Conservation (phyloP, 139 green algal species). For the Protoeuglena noctilucae region DNA sequence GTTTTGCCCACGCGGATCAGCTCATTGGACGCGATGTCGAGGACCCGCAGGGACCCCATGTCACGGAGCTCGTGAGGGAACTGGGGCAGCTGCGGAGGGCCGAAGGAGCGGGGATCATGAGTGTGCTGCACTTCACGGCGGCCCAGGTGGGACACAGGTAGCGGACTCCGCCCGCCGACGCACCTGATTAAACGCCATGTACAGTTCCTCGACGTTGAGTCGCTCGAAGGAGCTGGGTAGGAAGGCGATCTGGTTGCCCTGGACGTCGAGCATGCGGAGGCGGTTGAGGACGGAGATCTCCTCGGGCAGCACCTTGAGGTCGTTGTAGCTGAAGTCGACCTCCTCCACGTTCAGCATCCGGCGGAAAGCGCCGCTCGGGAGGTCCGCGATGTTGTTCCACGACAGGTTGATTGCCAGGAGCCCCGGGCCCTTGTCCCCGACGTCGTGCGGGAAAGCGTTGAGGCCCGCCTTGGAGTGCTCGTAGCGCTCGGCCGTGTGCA, state of each 20-base stretch:
- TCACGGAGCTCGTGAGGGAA: slow-evolving; percentile 7
- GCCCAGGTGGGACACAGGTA: no score
- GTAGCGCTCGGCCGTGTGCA: no score
- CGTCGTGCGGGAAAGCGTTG: no score
- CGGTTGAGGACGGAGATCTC: background rate
- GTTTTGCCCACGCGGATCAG: background rate
- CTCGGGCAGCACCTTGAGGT: background rate
- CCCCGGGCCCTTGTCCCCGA: no score
- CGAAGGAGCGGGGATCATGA: no score
- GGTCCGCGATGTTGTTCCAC: slow-evolving; percentile 4
- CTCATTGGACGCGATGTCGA: slow-evolving; percentile 2
- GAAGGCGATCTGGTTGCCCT: slow-evolving; percentile 3
- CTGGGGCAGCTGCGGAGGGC: background rate
- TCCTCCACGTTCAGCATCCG: background rate
- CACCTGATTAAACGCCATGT: background rate
- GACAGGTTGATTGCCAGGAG: slow-evolving; percentile 1
- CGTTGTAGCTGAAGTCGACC: slow-evolving; percentile 2
- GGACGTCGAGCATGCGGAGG: background rate
- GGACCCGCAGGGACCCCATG: background rate
- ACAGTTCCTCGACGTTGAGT: slow-evolving; percentile 1
- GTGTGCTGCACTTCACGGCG: no score
- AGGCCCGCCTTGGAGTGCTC: no score
- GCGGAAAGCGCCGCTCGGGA: background rate
- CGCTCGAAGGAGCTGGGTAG: background rate
- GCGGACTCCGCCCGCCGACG: no score